Evolutionary conservation across 257 asterid genomes (phyloP).

Genomic region (Ballota nigra): DNA sequence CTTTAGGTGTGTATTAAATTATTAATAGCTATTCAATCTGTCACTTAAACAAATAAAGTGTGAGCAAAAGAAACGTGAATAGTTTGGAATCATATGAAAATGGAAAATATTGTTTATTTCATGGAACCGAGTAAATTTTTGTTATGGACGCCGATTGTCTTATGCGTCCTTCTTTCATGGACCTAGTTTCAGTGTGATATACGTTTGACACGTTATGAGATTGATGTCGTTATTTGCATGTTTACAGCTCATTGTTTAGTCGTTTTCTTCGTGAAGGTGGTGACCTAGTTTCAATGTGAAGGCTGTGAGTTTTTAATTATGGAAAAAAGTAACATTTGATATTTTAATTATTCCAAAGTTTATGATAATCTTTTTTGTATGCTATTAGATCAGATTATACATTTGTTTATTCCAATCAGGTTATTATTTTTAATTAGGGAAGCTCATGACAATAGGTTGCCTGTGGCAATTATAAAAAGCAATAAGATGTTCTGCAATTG

Average conservation of each 20-base stretch:
- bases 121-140: conserved; percentile 30
- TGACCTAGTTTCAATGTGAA: not conserved
- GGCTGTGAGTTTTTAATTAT: not conserved
- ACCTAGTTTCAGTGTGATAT: conserved; percentile 22
- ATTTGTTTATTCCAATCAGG: not conserved
- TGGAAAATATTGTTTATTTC: conserved; percentile 30
- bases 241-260: conserved; percentile 13
- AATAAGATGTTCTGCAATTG: not conserved
- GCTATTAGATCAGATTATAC: not conserved
- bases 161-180: conserved; percentile 24
- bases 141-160: conserved; percentile 32
- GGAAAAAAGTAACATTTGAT: not conserved
- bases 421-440: not conserved
- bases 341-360: not conserved
- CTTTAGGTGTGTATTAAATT: conserved; percentile 14
- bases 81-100: conserved; percentile 34
- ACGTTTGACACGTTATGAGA: conserved; percentile 29
- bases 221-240: conserved; percentile 32
- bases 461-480: not conserved
- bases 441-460: not conserved
- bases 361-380: not conserved
- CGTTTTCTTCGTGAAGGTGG: not conserved
- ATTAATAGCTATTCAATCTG: conserved; percentile 15
- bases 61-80: conserved; percentile 19
- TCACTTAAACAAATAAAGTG: conserved; percentile 17